A percentile compares a stretch with the other conserved stretches of the same genome.
Conservation (phyloP, 768 basidiomycete species). For the Naganishia vaughanmartiniae region DNA sequence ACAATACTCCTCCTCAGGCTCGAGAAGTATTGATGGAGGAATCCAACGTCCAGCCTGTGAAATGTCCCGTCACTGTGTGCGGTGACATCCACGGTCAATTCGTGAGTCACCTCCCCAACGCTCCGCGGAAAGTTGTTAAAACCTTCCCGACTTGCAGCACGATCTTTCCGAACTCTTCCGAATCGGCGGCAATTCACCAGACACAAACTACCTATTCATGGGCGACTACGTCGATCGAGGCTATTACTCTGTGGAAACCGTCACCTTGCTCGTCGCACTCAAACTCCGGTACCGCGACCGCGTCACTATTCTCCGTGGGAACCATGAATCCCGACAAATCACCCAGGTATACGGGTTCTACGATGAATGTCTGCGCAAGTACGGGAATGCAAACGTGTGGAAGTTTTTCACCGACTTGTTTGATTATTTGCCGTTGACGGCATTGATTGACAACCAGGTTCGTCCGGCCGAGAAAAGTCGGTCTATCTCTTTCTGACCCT, state of each 20-base stretch:
- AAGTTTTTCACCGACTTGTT: slow-evolving; percentile 98
- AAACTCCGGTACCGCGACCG: slow-evolving; percentile 97
- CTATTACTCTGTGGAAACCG: slow-evolving; percentile 98
- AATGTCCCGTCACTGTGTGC: slow-evolving; percentile 55
- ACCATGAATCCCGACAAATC: slow-evolving; percentile 98
- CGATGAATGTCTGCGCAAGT: slow-evolving; percentile 98
- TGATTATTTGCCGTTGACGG: slow-evolving; percentile 94
- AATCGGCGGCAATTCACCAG: slow-evolving; percentile 94
- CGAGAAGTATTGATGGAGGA: slow-evolving; percentile 88
- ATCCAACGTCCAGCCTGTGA: slow-evolving; percentile 55
- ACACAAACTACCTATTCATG: slow-evolving; percentile 99
- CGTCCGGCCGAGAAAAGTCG: slow-evolving; percentile 52
- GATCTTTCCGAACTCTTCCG: slow-evolving; percentile 98
- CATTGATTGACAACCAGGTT: slow-evolving; percentile 98
- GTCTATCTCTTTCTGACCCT: background rate
- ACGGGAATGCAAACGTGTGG: slow-evolving; percentile 99
- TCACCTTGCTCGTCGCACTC: slow-evolving; percentile 94
- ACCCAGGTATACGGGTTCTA: slow-evolving; percentile 99
- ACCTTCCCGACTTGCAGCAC: slow-evolving; percentile 62
- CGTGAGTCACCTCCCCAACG: slow-evolving; percentile 60
- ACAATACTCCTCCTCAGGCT: slow-evolving; percentile 60
- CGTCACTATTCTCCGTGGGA: slow-evolving; percentile 93
- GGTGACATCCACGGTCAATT: slow-evolving; percentile 99
- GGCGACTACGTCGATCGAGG: slow-evolving; percentile 99
- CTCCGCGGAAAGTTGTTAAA: background rate